These are phyloP conservation scores for Penicillium hesseltinei DNA, from an alignment of 2,329 filamentous ascomycete genomes.

Conservation along the genomic window DNA sequence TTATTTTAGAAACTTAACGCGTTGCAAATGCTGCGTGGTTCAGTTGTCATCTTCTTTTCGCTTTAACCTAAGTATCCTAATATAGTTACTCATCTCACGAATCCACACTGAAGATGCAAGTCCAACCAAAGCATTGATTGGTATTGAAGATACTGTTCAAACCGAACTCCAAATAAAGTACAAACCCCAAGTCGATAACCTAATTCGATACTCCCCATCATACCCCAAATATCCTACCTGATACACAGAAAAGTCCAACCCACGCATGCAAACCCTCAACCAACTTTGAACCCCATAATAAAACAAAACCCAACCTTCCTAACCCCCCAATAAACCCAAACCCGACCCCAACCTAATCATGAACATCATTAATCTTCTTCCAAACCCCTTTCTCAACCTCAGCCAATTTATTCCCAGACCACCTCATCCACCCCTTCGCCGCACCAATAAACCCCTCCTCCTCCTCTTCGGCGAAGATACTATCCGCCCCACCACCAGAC, in stretches of 20 bases:
- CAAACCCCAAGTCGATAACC: not conserved
- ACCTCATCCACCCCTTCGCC: slow-evolving; percentile 45
- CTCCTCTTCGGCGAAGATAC: slow-evolving; percentile 26
- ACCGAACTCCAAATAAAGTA: not conserved
- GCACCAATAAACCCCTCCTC: slow-evolving; percentile 40
- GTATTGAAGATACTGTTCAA: not conserved
- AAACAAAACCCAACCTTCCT: not conserved
- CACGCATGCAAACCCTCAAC: not conserved
- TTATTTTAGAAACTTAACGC: not conserved
- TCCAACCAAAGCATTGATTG: not conserved
- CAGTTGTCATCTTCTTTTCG: not conserved
- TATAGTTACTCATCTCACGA: not conserved
- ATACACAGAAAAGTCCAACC: not conserved
- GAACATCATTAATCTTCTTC: slow-evolving; percentile 46
- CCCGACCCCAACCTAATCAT: slow-evolving; percentile 21
- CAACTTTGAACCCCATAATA: not conserved
- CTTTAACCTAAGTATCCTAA: not conserved
- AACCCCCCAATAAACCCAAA: not conserved
- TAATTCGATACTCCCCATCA: not conserved
- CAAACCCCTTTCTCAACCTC: slow-evolving; percentile 50
- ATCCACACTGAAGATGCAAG: not conserved
- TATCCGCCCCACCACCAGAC: slow-evolving; percentile 16
- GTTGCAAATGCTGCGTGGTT: not conserved
- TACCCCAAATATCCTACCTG: not conserved
- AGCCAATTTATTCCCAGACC: slow-evolving; percentile 41